These are phyloP conservation scores for Venturia pyrina DNA, from an alignment of 2,329 filamentous ascomycete genomes.

Conservation along the genomic window DNA sequence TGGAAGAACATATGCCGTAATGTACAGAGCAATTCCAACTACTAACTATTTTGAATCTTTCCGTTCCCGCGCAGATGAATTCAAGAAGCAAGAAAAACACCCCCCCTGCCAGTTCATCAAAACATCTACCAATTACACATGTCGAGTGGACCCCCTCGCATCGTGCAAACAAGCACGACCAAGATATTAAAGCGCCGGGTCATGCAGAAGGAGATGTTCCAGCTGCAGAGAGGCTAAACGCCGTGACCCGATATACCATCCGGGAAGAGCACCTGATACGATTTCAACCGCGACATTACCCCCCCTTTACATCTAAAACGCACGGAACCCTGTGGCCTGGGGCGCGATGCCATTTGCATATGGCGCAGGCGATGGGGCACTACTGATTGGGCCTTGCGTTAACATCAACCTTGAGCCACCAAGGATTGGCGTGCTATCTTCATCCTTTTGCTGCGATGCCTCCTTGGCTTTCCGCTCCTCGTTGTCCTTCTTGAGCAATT, in stretches of 20 bases:
- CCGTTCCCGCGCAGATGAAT: neutral
- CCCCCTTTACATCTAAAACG: slow-evolving; percentile 7
- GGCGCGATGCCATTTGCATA: slow-evolving; percentile 83
- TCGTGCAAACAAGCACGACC: neutral
- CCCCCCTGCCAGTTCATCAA: neutral
- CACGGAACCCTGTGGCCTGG: slow-evolving; percentile 57
- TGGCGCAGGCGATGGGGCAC: slow-evolving; percentile 48
- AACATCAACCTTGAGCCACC: slow-evolving; percentile 87
- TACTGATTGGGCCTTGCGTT: slow-evolving; percentile 64
- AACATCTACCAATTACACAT: slow-evolving; percentile 8
- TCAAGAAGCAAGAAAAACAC: neutral
- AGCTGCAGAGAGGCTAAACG: neutral
- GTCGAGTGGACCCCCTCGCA: neutral
- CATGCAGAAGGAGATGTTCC: neutral
- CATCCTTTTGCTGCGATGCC: slow-evolving; percentile 72
- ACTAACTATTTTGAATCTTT: neutral
- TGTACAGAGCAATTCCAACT: neutral
- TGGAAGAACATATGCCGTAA: neutral
- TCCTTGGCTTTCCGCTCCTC: slow-evolving; percentile 74
- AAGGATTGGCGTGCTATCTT: slow-evolving; percentile 89
- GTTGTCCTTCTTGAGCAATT: slow-evolving; percentile 84
- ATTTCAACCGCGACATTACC: neutral
- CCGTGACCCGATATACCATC: neutral
- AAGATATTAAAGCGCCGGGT: neutral
- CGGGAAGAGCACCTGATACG: neutral